phyloP scores from a whole-genome alignment of 164 flowering plant species.

The Protea cynaroides region DNA sequence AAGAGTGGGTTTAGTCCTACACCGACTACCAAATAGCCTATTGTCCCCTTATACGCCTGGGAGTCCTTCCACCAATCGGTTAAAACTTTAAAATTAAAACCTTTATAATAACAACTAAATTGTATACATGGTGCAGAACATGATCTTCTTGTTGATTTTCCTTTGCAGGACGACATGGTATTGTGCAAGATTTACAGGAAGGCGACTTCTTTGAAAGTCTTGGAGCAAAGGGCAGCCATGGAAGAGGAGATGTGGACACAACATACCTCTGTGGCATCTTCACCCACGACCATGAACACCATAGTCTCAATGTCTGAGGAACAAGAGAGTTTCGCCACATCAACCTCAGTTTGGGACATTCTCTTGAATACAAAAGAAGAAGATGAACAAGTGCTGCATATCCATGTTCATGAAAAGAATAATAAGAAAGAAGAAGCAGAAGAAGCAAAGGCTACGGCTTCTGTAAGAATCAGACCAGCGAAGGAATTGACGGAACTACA shows the following conservation, averaged over 20 bases:
- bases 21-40: too few relatives aligned
- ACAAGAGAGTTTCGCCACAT: constrained; percentile 4
- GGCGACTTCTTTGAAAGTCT: constrained; percentile 81
- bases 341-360: background rate
- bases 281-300: constrained; percentile 17
- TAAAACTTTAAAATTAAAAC: too few relatives aligned
- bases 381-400: background rate
- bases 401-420: too few relatives aligned
- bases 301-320: constrained; percentile 17
- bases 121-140: too few relatives aligned
- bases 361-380: constrained; percentile 12
- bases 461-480: constrained; percentile 11
- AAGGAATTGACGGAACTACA: constrained; percentile 51
- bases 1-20: too few relatives aligned
- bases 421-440: too few relatives aligned
- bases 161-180: constrained; percentile 42
- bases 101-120: too few relatives aligned
- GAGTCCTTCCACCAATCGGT: too few relatives aligned
- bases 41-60: too few relatives aligned
- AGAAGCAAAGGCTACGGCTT: too few relatives aligned
- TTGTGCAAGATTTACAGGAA: constrained; percentile 86
- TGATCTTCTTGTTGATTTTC: background rate
- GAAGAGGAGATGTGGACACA: constrained; percentile 38
- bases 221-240: constrained; percentile 80
- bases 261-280: constrained; percentile 4